These are phyloP conservation scores for Blastobotrys buckinghamii DNA, from an alignment of 1,139 yeast genomes.

Conservation along the genomic window DNA sequence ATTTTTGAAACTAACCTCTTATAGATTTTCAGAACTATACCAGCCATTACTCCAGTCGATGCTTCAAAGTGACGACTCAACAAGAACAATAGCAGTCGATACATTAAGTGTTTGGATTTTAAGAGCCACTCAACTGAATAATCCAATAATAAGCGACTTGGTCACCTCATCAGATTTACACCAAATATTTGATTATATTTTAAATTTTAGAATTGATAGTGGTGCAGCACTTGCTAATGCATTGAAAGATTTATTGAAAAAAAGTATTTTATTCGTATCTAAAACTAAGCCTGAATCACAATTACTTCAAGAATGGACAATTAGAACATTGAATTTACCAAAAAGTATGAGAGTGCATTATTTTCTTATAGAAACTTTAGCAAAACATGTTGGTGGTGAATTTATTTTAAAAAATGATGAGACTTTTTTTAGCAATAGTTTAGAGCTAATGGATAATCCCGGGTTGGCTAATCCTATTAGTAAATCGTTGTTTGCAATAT, in stretches of 20 bases:
- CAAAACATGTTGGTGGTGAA: conserved; percentile 41
- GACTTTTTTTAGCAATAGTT: conserved; percentile 40
- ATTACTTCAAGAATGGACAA: conserved; percentile 43
- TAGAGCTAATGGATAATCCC: conserved; percentile 48
- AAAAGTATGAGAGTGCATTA: conserved; percentile 53
- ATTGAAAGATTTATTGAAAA: conserved; percentile 50
- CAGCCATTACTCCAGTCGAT: conserved; percentile 20
- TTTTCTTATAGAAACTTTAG: conserved; percentile 50
- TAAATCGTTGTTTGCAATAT: conserved; percentile 49
- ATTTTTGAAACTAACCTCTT: background rate
- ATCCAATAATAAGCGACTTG: conserved; percentile 6
- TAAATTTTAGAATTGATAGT: conserved; percentile 66
- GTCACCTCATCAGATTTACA: conserved; percentile 32
- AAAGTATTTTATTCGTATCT: conserved; percentile 40
- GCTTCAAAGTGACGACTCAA: conserved; percentile 28
- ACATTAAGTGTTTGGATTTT: conserved; percentile 59
- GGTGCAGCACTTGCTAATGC: conserved; percentile 69
- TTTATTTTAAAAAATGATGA: conserved; percentile 43
- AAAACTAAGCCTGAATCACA: conserved; percentile 13
- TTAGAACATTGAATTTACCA: conserved; percentile 38
- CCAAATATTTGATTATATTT: conserved; percentile 47
- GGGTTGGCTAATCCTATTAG: conserved; percentile 65
- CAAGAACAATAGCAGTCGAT: conserved; percentile 48
- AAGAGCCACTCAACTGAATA: conserved; percentile 40
- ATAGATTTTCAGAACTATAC: conserved; percentile 17